Evolutionary conservation across 805 yeast genomes (phyloP), one percentile per base, ranked within the genome.

Genomic region (Diddensiella caesifluorescens): DNA sequence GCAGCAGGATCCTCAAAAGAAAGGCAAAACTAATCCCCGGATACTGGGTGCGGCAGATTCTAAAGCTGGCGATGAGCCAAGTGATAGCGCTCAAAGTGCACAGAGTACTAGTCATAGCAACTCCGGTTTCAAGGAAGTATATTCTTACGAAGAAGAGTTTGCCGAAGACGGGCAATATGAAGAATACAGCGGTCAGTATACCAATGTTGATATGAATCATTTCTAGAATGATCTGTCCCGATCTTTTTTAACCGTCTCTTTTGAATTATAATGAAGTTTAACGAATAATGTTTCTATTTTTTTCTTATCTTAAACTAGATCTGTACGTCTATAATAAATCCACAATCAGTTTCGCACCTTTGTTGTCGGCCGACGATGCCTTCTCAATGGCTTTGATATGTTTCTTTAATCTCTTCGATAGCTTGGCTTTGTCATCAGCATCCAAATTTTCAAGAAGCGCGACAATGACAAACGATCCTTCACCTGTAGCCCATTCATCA

Each of bases 381-480:
- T 45, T 44, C 31, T 51, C 35, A 35, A 64, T 52, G 27, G 41
- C 53, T 37, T 39, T 46, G 34, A 44, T 39, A 33, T 48, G 46
- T 43, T 45, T 68, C 60, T 74, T 75, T 54, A 89, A 65, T 22
- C 68, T 72, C 56, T 77, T 72, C 44, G 68, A 55, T 50, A 83
- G 77, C 25, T 73, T 70, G 23, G 34, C 22, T 35, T 68, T 64
- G 20, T 63, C 56, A 35, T 63, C 57, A 34, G 65, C 67, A 2
- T 67, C 69, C 54, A 83, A 68, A 22, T 73, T 73, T 64, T 90
- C 97, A 52, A 70, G 74, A n/a, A 87, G 64, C 0, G 95, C 77
- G 38, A 86, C 89, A 41, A 89, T 69, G 13, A 86, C 84, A 58
- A 90, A 90, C 13, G 95, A 77, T 30, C 92, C 85, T 42, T 71